Base-by-base conservation (phyloP, 192 early-diverging fungal species). In the Thoreauomyces humboldtii region DNA sequence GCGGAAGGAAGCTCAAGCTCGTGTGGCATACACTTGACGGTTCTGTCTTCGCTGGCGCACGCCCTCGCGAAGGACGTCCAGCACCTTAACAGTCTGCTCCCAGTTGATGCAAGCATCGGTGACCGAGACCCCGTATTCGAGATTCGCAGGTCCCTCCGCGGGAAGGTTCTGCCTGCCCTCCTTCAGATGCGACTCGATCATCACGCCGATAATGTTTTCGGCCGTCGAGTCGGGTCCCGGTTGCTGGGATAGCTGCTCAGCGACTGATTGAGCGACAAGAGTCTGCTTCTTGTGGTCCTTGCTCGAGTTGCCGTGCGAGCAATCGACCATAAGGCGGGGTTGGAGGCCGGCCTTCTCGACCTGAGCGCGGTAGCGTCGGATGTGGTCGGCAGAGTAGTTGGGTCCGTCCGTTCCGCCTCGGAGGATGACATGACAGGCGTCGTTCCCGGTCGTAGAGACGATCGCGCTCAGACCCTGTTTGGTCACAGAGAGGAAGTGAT, bases 81-180 rank as follows among this genome's bases (percentile, higher is more conserved):
- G 78, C 28, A 90, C 82, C 19, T 84, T 70, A 11, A 89, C 86
- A 0, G 96, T 98, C 62, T 87, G 83, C 32, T 93, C 92, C 92
- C 92, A 98, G 54, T 83, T 77, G 69, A 97, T 90, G 72, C 94
- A 97, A 3, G 91, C 92, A 77, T 97, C 95, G 25, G 96, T 96
- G 53, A 97, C 83, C 27, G 88, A 90, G 56, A 92, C 82, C 15
- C 93, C 95, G 69, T 97, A 96, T 57, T 79, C 80, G 31, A 95
- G 81, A 46, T 77, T 76, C 54, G 86, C 78, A 22, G 86, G 80
- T 33, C 92, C 93, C 45, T 87, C 81, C 9, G 63, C 69, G 32
- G 92, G 88, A 65, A 80, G 33, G 42, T 84, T 77, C 54, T 83
- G 81, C 15, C 77, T 57, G 35, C 93, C 96, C 78, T 96, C 94